These are phyloP conservation scores for Porogramme epimiltina DNA, from an alignment of 1,284 basidiomycete species.

Conservation along the genomic window DNA sequence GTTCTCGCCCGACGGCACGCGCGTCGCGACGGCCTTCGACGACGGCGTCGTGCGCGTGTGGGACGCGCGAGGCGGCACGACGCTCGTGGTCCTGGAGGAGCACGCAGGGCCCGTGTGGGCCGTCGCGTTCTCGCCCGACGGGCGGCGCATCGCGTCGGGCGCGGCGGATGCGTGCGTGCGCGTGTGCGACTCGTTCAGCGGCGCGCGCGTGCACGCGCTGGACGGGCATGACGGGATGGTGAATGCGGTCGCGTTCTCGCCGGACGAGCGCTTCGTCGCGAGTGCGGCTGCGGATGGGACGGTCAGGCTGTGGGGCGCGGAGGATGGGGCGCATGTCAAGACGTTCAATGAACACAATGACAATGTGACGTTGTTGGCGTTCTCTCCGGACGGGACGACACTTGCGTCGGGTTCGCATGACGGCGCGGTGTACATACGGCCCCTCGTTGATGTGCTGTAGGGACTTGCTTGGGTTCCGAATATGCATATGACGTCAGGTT, in stretches of 20 bases:
- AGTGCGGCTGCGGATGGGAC: slow-evolving; percentile 23
- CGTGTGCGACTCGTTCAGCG: slow-evolving; percentile 16
- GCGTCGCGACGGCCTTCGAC: slow-evolving; percentile 25
- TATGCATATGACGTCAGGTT: too few relatives aligned
- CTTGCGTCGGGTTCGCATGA: slow-evolving; percentile 1
- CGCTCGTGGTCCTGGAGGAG: slow-evolving; percentile 1
- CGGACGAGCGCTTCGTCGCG: slow-evolving; percentile 19
- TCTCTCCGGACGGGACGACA: background rate
- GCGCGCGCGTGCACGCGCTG: slow-evolving; percentile 19
- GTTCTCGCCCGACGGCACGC: slow-evolving; percentile 25
- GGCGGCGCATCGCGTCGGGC: slow-evolving; percentile 15
- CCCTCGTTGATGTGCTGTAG: too few relatives aligned
- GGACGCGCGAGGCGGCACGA: slow-evolving; percentile 1
- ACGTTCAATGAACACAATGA: slow-evolving; percentile 9
- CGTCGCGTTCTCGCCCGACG: slow-evolving; percentile 17
- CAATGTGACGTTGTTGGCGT: slow-evolving; percentile 12
- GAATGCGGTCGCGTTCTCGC: slow-evolving; percentile 23
- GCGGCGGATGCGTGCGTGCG: slow-evolving; percentile 17
- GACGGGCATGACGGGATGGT: slow-evolving; percentile 11
- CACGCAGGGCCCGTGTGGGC: slow-evolving; percentile 3
- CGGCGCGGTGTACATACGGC: background rate
- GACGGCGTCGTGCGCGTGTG: slow-evolving; percentile 19
- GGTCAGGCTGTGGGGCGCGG: background rate
- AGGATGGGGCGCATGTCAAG: background rate
- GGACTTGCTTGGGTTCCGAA: too few relatives aligned